Percentiles rank a stretch among this genome's conserved stretches.
phyloP scores from a whole-genome alignment of 108 stramenopile genomes.

The Cyclotella atomus region DNA sequence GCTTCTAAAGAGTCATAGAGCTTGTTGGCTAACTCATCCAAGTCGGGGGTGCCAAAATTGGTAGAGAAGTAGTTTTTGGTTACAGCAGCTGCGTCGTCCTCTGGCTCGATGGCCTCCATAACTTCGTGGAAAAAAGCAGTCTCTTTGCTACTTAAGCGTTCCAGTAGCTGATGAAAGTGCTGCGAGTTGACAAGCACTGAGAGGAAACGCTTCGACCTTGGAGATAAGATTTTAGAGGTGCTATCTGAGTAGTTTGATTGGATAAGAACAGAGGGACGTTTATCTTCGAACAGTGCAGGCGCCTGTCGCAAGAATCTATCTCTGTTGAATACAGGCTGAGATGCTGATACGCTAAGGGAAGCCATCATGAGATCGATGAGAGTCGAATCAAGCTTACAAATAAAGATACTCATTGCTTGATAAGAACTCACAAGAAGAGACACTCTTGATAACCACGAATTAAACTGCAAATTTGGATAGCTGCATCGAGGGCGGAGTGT shows the following conservation, averaged over 20 bases:
- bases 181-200: slow-evolving; percentile 82
- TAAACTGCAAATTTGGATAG: slow-evolving; percentile 81
- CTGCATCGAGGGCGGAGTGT: not conserved
- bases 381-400: not conserved
- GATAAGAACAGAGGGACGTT: slow-evolving; percentile 38
- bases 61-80: slow-evolving; percentile 29
- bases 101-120: slow-evolving; percentile 64
- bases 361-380: not conserved
- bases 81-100: slow-evolving; percentile 31
- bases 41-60: slow-evolving; percentile 37
- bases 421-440: slow-evolving; percentile 47
- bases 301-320: slow-evolving; percentile 84
- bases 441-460: slow-evolving; percentile 87
- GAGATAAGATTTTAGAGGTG: slow-evolving; percentile 55
- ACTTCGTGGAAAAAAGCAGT: slow-evolving; percentile 81
- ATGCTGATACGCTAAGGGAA: slow-evolving; percentile 55
- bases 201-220: slow-evolving; percentile 80
- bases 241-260: slow-evolving; percentile 24
- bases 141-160: slow-evolving; percentile 63
- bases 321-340: slow-evolving; percentile 84
- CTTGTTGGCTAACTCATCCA: slow-evolving; percentile 51
- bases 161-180: slow-evolving; percentile 85
- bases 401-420: not conserved
- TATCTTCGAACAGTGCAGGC: slow-evolving; percentile 82
- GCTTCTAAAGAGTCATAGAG: slow-evolving; percentile 65